Base-by-base conservation (phyloP, 495 filamentous ascomycete genomes). In the Xylaria nigripes region DNA sequence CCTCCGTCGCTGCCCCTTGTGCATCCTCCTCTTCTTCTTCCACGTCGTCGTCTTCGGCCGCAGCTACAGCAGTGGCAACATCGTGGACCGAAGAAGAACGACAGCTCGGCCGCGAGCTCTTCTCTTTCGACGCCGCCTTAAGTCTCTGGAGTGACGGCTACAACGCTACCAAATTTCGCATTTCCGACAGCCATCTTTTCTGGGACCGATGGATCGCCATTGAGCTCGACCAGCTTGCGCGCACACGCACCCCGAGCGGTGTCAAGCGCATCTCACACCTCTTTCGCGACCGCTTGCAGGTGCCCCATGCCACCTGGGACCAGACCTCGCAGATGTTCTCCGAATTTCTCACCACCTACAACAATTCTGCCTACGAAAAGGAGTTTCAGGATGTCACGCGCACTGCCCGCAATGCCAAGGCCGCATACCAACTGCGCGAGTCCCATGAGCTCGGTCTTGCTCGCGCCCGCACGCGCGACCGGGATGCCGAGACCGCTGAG, bases 241-340 rank as follows among this genome's bases (percentile, higher is more conserved):
- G 72, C 45, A 71, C 72, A 2, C 73, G 79, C 12, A 76, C 76
- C 3, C 71, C 74, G 44, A 76, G 83, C 15, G 81, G 81, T 51
- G 71, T 90, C 29, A 76, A 77, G 44, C 76, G 81, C 25, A 78
- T 95, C 51, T 79, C 79, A 16, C 76, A 76, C 15, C 73, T 90
- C 9, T 96, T 89, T 66, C 75, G 82, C 42, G 74, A 82, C 56
- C 82, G 93, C 21, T 78, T 98, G 6, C 77, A 80, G 54, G 82
- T 81, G 7, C 90, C 92, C 34, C 93, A 98, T 62, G 77, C 83
- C 6, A 83, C 82, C 1, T 96, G 91, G 87, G 86, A 90, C 29
- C 73, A 85, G 54, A 96, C 92, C 6, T 89, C 87, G 56, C 84
- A 90, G 63, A 78, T 75, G 54, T 95, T 90, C 63, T 95, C 89